These are phyloP conservation scores for Lepidium africanum DNA, from an alignment of 345 rosid genomes.

Conservation along the genomic window DNA sequence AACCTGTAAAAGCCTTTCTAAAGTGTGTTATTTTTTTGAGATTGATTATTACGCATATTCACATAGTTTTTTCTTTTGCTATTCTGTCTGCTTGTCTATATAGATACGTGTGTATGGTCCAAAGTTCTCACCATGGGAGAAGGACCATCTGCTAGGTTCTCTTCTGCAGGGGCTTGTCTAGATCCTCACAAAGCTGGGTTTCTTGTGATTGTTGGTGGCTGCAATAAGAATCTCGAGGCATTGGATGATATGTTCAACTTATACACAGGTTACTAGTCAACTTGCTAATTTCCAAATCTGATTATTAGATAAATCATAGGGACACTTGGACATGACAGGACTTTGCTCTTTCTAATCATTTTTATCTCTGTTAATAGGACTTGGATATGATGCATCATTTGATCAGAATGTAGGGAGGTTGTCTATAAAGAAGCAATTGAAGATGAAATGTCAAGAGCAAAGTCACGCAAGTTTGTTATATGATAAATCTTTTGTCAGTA, in stretches of 20 bases:
- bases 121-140: conserved; percentile 57
- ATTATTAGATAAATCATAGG: background rate
- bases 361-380: conserved; percentile 35
- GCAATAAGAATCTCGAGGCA: conserved; percentile 93
- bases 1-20: background rate
- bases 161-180: conserved; percentile 83
- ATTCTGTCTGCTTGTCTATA: conserved; percentile 17
- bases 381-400: conserved; percentile 36
- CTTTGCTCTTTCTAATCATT: conserved; percentile 7
- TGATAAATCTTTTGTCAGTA: conserved; percentile 45
- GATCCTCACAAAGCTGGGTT: conserved; percentile 73
- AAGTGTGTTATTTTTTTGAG: background rate
- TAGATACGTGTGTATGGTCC: conserved; percentile 84
- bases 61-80: background rate
- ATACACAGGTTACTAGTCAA: conserved; percentile 57
- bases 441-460: conserved; percentile 84
- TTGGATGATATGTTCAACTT: conserved; percentile 86
- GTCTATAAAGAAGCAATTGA: conserved; percentile 86
- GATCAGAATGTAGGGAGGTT: conserved; percentile 60
- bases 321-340: background rate
- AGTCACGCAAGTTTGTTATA: conserved; percentile 36
- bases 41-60: background rate
- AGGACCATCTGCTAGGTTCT: conserved; percentile 95
- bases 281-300: background rate
- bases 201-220: conserved; percentile 83